Evolutionary conservation across 1,139 yeast genomes (phyloP).

Genomic region (Candida sanyaensis): DNA sequence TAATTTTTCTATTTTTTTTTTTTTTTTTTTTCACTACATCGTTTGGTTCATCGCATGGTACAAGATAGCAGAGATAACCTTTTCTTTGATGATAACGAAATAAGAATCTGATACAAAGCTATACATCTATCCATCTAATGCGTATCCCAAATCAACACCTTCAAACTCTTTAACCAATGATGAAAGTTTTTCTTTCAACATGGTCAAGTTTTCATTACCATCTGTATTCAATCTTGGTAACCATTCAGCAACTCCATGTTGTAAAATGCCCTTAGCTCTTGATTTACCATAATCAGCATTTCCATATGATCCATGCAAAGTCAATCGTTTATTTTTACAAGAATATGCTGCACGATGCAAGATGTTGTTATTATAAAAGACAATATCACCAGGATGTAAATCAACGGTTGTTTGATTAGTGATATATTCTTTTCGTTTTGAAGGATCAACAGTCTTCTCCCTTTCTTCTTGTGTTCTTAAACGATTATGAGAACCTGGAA

Average conservation of each 20-base stretch:
- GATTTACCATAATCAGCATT: slow-evolving; percentile 44
- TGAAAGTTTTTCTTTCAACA: slow-evolving; percentile 37
- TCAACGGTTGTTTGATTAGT: slow-evolving; percentile 44
- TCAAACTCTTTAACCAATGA: slow-evolving; percentile 40
- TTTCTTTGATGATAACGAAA: too few species aligned
- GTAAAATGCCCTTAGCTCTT: slow-evolving; percentile 54
- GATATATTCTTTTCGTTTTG: slow-evolving; percentile 38
- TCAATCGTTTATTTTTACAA: slow-evolving; percentile 42
- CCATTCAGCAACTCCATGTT: slow-evolving; percentile 59
- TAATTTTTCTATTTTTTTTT: too few species aligned
- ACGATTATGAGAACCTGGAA: slow-evolving; percentile 53
- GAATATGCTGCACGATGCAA: slow-evolving; percentile 53
- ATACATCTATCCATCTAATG: slow-evolving; percentile 41
- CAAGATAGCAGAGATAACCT: too few species aligned
- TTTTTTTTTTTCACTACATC: too few species aligned
- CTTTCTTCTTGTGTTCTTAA: slow-evolving; percentile 51
- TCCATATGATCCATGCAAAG: slow-evolving; percentile 58
- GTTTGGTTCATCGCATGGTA: too few species aligned
- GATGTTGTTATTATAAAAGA: slow-evolving; percentile 55
- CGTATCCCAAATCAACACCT: slow-evolving; percentile 42
- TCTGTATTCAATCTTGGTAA: slow-evolving; percentile 41
- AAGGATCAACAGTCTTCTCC: slow-evolving; percentile 35
- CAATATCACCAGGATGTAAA: slow-evolving; percentile 56
- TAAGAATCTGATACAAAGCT: too few species aligned
- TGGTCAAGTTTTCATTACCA: slow-evolving; percentile 30